These are phyloP conservation scores for Pichia norvegensis DNA, from an alignment of 1,139 yeast genomes.

Conservation along the genomic window DNA sequence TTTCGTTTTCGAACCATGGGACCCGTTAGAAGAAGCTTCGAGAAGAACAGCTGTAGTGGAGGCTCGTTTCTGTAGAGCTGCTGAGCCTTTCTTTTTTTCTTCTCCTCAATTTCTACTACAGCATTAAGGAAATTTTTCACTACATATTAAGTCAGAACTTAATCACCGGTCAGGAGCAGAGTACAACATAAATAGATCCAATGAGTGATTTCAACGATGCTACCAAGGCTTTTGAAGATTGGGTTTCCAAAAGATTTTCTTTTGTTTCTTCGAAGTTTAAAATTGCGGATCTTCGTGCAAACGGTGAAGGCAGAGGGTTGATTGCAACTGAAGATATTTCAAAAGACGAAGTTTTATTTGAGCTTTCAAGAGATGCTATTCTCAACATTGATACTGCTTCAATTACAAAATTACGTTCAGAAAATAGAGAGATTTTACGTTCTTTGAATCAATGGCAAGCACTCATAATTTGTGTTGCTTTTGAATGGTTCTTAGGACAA, in stretches of 20 bases:
- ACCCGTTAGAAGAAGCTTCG: background rate
- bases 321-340: slow-evolving; percentile 55
- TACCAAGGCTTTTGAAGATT: slow-evolving; percentile 39
- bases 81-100: background rate
- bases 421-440: slow-evolving; percentile 33
- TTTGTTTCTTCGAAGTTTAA: slow-evolving; percentile 47
- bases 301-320: slow-evolving; percentile 72
- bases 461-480: slow-evolving; percentile 57
- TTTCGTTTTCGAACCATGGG: too few species aligned
- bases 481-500: slow-evolving; percentile 41
- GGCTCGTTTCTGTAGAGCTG: background rate
- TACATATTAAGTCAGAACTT: background rate
- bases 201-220: slow-evolving; percentile 22
- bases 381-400: slow-evolving; percentile 54
- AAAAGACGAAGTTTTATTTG: slow-evolving; percentile 55
- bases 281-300: slow-evolving; percentile 50
- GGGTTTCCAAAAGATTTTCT: slow-evolving; percentile 47
- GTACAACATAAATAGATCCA: background rate
- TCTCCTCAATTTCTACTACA: too few species aligned
- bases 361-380: slow-evolving; percentile 53
- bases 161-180: background rate
- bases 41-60: background rate
- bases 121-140: background rate
- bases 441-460: slow-evolving; percentile 68
- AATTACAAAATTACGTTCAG: slow-evolving; percentile 32